Base-by-base conservation (phyloP, 352 stramenopile species). In the Phytophthora citricola region DNA sequence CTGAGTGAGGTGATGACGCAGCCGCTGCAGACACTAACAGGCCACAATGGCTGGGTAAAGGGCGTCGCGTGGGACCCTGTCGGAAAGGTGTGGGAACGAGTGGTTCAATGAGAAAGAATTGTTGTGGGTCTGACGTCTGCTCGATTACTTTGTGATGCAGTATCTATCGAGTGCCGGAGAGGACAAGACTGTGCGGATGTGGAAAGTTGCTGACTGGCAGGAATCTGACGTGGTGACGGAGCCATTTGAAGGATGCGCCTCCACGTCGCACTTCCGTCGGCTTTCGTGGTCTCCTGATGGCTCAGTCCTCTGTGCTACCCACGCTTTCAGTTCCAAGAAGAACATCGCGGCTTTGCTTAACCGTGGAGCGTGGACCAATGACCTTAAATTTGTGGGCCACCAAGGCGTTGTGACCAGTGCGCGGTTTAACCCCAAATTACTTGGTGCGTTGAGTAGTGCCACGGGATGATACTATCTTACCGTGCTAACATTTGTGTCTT, bases 261-360 rank as follows among this genome's bases (percentile, higher is more conserved):
- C 83, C 0, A 94, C 76, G 3, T 96, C 89, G 11, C 83, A 96
- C 52, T 96, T 96, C 43, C 85, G 89, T 7, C 85, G 89, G 1
- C 64, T 94, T 9, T 94, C 87, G 39, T 96, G 89, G 89, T 92
- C 89, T 4, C 89, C 89, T 5, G 87, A 96, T 39, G 89, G 89
- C 1, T 92, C 85, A 0, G 77, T 87, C 12, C 71, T 96, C 5
- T 94, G 89, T 63, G 80, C 83, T 5, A 96, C 89, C 1, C 89
- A 96, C 54, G 89, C 85, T 39, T 94, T 92, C 71, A 91, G 78
- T 53, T 96, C 89, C 14, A 95, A 94, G 75, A 93, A 93, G 65
- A 91, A 96, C 39, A 89, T 94, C 29, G 89, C 83, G 1, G 85
- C 89, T 4, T 61, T 96, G 43, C 65, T 96, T 8, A 86, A 94